These are phyloP conservation scores for Hortaea sp. DNA, from an alignment of 2,329 filamentous ascomycete genomes.

Conservation along the genomic window DNA sequence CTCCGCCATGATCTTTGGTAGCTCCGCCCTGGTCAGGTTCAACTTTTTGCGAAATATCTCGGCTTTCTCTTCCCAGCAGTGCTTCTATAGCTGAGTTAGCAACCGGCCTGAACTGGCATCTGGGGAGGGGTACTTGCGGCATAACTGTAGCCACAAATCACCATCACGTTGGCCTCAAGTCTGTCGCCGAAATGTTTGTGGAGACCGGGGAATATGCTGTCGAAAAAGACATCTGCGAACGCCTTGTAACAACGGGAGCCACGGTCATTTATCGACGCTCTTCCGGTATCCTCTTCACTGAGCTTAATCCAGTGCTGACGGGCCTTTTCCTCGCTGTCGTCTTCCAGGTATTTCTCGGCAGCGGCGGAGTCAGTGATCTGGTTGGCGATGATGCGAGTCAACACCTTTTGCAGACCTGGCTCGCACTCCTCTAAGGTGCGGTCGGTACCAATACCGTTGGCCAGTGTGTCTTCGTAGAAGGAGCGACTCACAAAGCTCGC, in stretches of 20 bases:
- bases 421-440: constrained; percentile 1
- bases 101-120: background rate
- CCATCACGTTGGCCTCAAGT: constrained; percentile 7
- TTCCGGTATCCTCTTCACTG: constrained; percentile 1
- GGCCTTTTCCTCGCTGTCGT: constrained; percentile 2
- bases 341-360: background rate
- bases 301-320: constrained; percentile 10
- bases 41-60: no score
- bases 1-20: background rate
- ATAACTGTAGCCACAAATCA: constrained; percentile 9
- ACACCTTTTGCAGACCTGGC: constrained; percentile 1
- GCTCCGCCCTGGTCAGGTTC: no score
- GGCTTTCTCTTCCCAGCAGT: background rate
- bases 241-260: background rate
- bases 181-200: constrained; percentile 4
- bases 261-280: constrained; percentile 3
- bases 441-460: constrained; percentile 3
- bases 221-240: constrained; percentile 9
- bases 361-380: background rate
- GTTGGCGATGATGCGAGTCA: constrained; percentile 4
- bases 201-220: constrained; percentile 6
- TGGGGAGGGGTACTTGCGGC: constrained; percentile 1
- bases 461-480: constrained; percentile 5
- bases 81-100: background rate
- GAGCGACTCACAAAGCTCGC: constrained; percentile 5